Evolutionary conservation across 805 yeast species (phyloP).

Genomic region (Wickerhamomyces subpelliculosus): DNA sequence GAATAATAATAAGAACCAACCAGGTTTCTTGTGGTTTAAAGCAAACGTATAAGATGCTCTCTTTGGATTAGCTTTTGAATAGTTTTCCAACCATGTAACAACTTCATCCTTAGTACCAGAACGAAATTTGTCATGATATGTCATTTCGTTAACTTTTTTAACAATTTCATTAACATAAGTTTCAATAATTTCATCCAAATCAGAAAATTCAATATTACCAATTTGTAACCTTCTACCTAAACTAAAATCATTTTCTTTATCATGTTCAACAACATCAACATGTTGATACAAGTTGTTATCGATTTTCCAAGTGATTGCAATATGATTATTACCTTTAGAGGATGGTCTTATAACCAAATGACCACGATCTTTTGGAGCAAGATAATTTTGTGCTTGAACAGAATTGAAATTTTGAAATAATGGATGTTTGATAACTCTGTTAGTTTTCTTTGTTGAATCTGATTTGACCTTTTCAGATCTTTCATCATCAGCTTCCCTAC

Average conservation of each 20-base stretch:
- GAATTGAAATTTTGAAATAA: slow-evolving; percentile 77
- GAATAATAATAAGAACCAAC: slow-evolving; percentile 86
- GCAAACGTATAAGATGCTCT: slow-evolving; percentile 89
- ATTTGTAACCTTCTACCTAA: slow-evolving; percentile 56
- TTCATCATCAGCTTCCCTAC: slow-evolving; percentile 62
- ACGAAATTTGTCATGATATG: slow-evolving; percentile 81
- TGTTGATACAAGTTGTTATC: slow-evolving; percentile 89
- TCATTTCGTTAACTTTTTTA: slow-evolving; percentile 76
- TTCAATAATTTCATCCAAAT: slow-evolving; percentile 88
- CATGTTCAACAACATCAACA: slow-evolving; percentile 74
- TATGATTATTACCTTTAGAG: slow-evolving; percentile 78
- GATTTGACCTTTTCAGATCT: slow-evolving; percentile 52
- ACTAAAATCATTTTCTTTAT: slow-evolving; percentile 54
- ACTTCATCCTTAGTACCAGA: slow-evolving; percentile 75
- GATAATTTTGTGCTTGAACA: slow-evolving; percentile 85
- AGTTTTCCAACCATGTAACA: slow-evolving; percentile 79
- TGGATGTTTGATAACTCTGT: slow-evolving; percentile 86
- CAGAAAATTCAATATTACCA: slow-evolving; percentile 67
- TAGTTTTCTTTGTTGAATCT: slow-evolving; percentile 58
- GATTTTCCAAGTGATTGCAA: slow-evolving; percentile 95
- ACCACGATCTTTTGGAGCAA: slow-evolving; percentile 86
- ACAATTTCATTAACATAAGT: slow-evolving; percentile 82
- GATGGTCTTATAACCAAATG: slow-evolving; percentile 94
- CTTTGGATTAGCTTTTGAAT: slow-evolving; percentile 84
- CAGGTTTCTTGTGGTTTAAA: slow-evolving; percentile 84